Base-by-base conservation (phyloP, 306 rosid species). In the Cucumis melo region DNA sequence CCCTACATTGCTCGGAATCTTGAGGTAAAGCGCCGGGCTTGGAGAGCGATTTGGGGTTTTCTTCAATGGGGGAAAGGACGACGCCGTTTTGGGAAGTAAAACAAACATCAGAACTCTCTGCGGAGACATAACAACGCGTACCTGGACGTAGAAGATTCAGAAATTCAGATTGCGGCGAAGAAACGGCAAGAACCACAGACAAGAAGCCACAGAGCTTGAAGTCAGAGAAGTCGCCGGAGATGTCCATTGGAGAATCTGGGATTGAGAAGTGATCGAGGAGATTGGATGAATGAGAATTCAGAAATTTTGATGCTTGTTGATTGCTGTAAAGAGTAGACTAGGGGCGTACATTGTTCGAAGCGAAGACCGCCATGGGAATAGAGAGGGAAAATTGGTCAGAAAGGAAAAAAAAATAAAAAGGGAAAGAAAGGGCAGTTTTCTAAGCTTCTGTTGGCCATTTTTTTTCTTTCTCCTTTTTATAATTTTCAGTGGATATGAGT, bases 181-280 rank as follows among this genome's bases (percentile, higher is more conserved):
- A n/a, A 5, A 83, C 78, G 1, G 86, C 16, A 59, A 94, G 90
- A 80, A 89, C 95, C 51, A 94, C 84, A 20, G 77, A 82, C 59
- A 90, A 89, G 86, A 80, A 92, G 57, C 97, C 99, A 84, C 95
- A 87, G 86, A 89, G 97, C 83, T 88, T 90, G 85, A 84, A 86
- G 73, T 75, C 86, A 4, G 91, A 32, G 79, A 86, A 32, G 79
- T 85, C 74, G 75, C 42, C 46, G 21, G 29, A 39, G 67, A 75
- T 82, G 36, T 76, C 84, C 94, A 87, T 89, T 71, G 46, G 13
- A 59, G 80, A 78, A 68, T 20, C 59, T 38, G 0, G 54, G 66
- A 39, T 44, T 16, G 21, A 16, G n/a, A 17, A 39, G 38, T 42
- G 10, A 41, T 74, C 34, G 27, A 17, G 12, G 77, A 54, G 34